Evolutionary conservation across 352 stramenopile species (phyloP).

Genomic region (Phytophthora kernoviae): DNA sequence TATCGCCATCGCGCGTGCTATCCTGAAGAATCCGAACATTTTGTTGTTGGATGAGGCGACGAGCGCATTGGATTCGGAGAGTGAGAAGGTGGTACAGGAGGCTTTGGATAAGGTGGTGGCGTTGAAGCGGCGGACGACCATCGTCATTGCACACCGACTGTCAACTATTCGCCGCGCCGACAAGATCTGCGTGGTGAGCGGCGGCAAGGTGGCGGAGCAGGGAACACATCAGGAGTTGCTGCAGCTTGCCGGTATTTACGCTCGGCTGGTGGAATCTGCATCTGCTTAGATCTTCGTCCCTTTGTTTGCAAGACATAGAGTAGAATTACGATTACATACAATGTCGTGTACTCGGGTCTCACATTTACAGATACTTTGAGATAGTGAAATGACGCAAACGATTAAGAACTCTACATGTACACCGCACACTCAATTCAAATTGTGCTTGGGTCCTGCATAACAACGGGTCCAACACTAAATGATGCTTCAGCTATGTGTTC

Average conservation of each 20-base stretch:
- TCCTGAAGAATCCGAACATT: slow-evolving; percentile 87
- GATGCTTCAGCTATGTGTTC: too few relatives aligned
- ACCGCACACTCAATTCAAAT: too few relatives aligned
- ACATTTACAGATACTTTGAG: too few relatives aligned
- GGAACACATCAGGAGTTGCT: slow-evolving; percentile 94
- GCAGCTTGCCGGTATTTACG: slow-evolving; percentile 38
- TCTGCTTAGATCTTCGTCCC: slow-evolving; percentile 10
- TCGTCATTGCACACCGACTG: slow-evolving; percentile 95
- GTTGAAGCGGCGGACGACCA: slow-evolving; percentile 76
- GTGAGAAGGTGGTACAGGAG: slow-evolving; percentile 85
- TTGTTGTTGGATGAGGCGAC: slow-evolving; percentile 93
- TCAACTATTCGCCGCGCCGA: slow-evolving; percentile 94
- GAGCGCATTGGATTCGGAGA: slow-evolving; percentile 81
- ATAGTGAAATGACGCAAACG: too few relatives aligned
- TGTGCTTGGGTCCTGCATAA: too few relatives aligned
- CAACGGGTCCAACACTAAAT: too few relatives aligned
- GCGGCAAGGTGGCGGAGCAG: slow-evolving; percentile 91
- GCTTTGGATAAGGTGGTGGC: slow-evolving; percentile 69
- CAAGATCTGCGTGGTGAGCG: slow-evolving; percentile 93
- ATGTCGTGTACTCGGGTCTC: too few relatives aligned
- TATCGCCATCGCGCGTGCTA: slow-evolving; percentile 91
- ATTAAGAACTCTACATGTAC: too few relatives aligned
- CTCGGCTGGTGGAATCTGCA: slow-evolving; percentile 31
- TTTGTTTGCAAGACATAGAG: background rate
- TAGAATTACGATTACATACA: too few relatives aligned